Percentiles rank a stretch among this genome's conserved stretches.
These are phyloP conservation scores for Mycena latifolia DNA, from an alignment of 768 basidiomycete genomes.

Conservation along the genomic window DNA sequence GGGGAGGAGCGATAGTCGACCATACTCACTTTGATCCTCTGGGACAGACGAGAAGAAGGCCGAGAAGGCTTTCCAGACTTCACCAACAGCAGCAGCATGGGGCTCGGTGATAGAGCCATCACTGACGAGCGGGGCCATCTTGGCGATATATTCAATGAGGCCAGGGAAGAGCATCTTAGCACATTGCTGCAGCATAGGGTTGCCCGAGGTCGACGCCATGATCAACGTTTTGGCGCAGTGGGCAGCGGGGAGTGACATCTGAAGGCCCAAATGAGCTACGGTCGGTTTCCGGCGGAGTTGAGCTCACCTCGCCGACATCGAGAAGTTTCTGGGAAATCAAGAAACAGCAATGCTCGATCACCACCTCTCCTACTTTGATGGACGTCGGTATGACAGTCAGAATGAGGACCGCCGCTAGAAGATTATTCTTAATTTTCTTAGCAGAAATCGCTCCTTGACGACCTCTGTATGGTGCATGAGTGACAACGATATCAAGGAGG, in stretches of 20 bases:
- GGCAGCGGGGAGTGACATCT: slow-evolving; percentile 88
- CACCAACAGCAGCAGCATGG: slow-evolving; percentile 74
- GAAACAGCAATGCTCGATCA: slow-evolving; percentile 89
- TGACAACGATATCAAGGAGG: slow-evolving; percentile 2
- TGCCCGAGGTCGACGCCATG: slow-evolving; percentile 75
- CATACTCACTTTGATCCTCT: slow-evolving; percentile 71
- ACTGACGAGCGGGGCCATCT: slow-evolving; percentile 70
- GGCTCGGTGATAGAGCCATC: slow-evolving; percentile 68
- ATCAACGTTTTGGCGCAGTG: slow-evolving; percentile 93
- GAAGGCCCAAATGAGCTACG: slow-evolving; percentile 6
- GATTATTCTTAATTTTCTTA: slow-evolving; percentile 91
- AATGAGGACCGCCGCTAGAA: slow-evolving; percentile 87
- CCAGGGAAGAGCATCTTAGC: slow-evolving; percentile 81
- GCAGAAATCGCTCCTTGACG: slow-evolving; percentile 81
- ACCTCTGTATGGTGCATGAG: slow-evolving; percentile 62
- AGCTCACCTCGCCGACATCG: slow-evolving; percentile 73
- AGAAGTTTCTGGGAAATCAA: slow-evolving; percentile 85
- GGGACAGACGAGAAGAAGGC: slow-evolving; percentile 68
- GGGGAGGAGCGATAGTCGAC: neutral
- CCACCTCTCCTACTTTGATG: slow-evolving; percentile 76
- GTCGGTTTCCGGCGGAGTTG: slow-evolving; percentile 2
- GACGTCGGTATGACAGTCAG: slow-evolving; percentile 81
- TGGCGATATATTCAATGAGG: slow-evolving; percentile 84
- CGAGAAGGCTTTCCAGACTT: slow-evolving; percentile 87
- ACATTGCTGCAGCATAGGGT: slow-evolving; percentile 77